Percentiles rank a stretch among this genome's conserved stretches.
Evolutionary conservation across 495 filamentous ascomycete genomes (phyloP).

Genomic region (Hyaloscypha variabilis): DNA sequence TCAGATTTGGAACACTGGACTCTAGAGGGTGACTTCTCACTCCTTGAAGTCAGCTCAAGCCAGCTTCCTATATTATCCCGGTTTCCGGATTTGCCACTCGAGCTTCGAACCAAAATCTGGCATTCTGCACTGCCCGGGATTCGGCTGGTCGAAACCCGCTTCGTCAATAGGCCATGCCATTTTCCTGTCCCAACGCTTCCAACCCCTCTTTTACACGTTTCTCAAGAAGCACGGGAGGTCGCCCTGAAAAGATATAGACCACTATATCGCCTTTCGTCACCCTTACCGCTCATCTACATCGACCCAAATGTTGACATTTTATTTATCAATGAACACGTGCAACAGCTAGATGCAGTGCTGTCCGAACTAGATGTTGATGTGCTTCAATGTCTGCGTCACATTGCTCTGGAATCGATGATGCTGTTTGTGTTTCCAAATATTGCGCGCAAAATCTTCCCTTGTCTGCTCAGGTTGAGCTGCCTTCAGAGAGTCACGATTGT

Average conservation of each 20-base stretch:
- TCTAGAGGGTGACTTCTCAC: neutral
- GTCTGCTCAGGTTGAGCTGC: neutral
- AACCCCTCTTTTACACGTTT: neutral
- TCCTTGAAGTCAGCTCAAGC: neutral
- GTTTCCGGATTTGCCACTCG: neutral
- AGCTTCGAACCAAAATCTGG: constrained; percentile 2
- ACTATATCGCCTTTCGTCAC: neutral
- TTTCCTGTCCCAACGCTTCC: neutral
- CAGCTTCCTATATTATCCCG: neutral
- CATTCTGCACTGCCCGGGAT: neutral
- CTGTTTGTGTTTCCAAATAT: neutral
- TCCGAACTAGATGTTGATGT: neutral
- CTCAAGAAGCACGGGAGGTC: neutral
- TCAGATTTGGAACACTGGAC: neutral
- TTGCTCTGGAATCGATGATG: neutral
- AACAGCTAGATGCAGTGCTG: neutral
- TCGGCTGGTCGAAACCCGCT: neutral
- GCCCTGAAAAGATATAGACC: neutral
- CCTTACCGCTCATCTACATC: constrained; percentile 1
- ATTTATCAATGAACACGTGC: neutral
- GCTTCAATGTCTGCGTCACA: neutral
- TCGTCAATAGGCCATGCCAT: neutral
- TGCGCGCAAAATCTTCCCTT: neutral
- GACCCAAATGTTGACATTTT: neutral
- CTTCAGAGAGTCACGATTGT: neutral